These are phyloP conservation scores for Podospora australis DNA, from an alignment of 495 filamentous ascomycete species.

Conservation along the genomic window DNA sequence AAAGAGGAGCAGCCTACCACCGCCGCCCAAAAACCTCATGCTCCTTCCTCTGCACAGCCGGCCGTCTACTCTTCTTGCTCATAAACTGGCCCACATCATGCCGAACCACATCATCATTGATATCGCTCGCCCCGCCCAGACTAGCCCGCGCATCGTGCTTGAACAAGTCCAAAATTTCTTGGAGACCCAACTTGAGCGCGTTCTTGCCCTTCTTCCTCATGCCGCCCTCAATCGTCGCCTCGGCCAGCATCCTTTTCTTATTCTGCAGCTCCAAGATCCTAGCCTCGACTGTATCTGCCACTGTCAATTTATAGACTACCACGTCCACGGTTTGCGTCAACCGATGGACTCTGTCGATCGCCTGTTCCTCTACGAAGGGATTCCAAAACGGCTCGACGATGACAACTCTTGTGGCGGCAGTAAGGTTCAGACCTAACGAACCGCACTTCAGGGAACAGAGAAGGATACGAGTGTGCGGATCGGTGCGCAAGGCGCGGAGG, in stretches of 20 bases:
- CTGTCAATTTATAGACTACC: conserved; percentile 85
- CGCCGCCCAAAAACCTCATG: conserved; percentile 33
- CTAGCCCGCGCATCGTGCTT: conserved; percentile 54
- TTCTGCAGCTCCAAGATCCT: conserved; percentile 88
- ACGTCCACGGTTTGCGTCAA: conserved; percentile 93
- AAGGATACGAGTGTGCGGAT: conserved; percentile 65
- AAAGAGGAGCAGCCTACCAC: conserved; percentile 22
- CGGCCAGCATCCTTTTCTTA: conserved; percentile 81
- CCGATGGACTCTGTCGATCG: conserved; percentile 94
- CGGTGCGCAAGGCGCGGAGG: conserved; percentile 60
- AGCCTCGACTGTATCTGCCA: conserved; percentile 80
- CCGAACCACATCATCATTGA: neutral
- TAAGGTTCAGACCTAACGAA: conserved; percentile 86
- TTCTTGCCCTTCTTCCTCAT: conserved; percentile 48
- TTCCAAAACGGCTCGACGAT: conserved; percentile 99
- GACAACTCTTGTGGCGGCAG: conserved; percentile 85
- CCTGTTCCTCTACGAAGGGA: conserved; percentile 95
- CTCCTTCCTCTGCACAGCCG: conserved; percentile 15
- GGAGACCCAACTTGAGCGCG: conserved; percentile 75
- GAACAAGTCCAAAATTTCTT: conserved; percentile 89
- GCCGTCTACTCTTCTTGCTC: neutral
- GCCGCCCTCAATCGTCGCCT: conserved; percentile 39
- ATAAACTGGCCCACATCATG: conserved; percentile 14
- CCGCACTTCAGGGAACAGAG: conserved; percentile 92
- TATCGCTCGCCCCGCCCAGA: neutral